Conservation (phyloP, 2,329 filamentous ascomycete genomes). For the Zymoseptoria pseudotritici region DNA sequence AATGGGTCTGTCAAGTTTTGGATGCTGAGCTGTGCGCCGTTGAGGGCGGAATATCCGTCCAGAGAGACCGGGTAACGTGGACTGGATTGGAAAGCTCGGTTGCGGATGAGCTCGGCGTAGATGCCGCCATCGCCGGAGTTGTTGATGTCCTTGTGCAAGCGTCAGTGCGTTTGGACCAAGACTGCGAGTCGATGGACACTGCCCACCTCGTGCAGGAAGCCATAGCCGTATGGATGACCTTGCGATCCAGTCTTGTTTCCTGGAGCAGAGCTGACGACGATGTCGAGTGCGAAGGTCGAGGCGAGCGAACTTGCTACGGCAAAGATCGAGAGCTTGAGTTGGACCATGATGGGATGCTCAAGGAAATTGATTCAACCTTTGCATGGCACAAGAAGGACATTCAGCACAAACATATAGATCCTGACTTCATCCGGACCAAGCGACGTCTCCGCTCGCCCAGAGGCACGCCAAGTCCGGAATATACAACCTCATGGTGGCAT, state of each 20-base stretch:
- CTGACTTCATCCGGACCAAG: too few species aligned
- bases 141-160: conserved; percentile 33
- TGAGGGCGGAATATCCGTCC: conserved; percentile 14
- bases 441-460: too few species aligned
- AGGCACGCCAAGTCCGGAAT: too few species aligned
- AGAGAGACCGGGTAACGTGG: conserved; percentile 13
- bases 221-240: neutral
- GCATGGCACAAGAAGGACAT: too few species aligned
- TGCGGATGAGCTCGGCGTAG: conserved; percentile 63
- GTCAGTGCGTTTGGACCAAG: too few species aligned
- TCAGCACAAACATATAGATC: too few species aligned
- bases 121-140: conserved; percentile 64
- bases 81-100: conserved; percentile 57
- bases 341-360: too few species aligned
- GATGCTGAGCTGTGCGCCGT: conserved; percentile 17
- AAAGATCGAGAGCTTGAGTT: too few species aligned
- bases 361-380: too few species aligned
- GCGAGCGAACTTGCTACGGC: neutral
- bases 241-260: neutral
- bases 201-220: neutral
- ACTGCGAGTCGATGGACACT: too few species aligned
- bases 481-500: too few species aligned
- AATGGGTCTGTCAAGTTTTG: conserved; percentile 17
- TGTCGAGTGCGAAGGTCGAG: neutral
- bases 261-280: neutral